Conservation (phyloP, 371 early-diverging fungal genomes). For the Circinella minor region DNA sequence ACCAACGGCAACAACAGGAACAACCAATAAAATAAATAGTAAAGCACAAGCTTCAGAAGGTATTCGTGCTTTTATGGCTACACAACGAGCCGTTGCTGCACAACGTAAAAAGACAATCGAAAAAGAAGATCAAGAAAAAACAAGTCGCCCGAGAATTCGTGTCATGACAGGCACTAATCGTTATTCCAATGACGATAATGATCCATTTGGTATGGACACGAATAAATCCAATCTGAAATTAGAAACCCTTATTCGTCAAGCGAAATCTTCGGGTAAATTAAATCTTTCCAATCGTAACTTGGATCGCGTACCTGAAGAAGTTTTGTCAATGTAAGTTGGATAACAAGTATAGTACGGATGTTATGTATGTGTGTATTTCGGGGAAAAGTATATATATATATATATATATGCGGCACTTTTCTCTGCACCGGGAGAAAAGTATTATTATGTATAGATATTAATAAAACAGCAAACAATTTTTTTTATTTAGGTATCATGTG, state of each 20-base stretch:
- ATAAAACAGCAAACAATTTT: too few relatives aligned
- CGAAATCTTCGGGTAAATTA: slow-evolving; percentile 62
- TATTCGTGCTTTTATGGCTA: slow-evolving; percentile 51
- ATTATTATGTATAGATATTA: too few relatives aligned
- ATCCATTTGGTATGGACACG: slow-evolving; percentile 21
- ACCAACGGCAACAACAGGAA: slow-evolving; percentile 7
- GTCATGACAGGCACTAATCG: slow-evolving; percentile 47
- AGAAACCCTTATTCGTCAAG: slow-evolving; percentile 42
- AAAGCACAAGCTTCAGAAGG: slow-evolving; percentile 36
- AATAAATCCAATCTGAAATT: slow-evolving; percentile 30
- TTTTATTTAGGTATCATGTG: slow-evolving; percentile 53
- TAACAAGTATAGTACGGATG: background rate
- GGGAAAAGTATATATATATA: too few relatives aligned
- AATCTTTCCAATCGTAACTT: slow-evolving; percentile 73
- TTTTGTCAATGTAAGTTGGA: slow-evolving; percentile 58
- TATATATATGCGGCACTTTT: too few relatives aligned
- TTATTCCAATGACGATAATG: slow-evolving; percentile 21
- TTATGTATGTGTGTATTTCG: too few relatives aligned
- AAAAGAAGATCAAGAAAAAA: slow-evolving; percentile 4
- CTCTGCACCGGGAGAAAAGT: too few relatives aligned
- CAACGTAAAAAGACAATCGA: slow-evolving; percentile 16
- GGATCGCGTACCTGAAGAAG: slow-evolving; percentile 64
- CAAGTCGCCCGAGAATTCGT: slow-evolving; percentile 8
- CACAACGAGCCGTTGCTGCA: slow-evolving; percentile 40
- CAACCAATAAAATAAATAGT: slow-evolving; percentile 2